phyloP scores from a whole-genome alignment of 768 basidiomycete species.

The Boletus subparvulus region DNA sequence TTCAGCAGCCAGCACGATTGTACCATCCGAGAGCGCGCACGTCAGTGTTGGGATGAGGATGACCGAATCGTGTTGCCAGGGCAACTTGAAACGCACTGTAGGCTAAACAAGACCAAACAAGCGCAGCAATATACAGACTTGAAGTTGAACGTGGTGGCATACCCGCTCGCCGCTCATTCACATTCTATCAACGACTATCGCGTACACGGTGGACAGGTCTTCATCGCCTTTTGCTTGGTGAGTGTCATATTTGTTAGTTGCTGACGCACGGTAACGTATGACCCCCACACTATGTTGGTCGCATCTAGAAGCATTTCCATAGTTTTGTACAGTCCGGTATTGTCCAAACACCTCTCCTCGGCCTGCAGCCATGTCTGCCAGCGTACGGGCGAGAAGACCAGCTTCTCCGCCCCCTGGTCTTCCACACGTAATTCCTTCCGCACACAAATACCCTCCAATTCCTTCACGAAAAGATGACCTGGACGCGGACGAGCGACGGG shows the following conservation, averaged over 20 bases:
- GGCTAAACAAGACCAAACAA: slow-evolving; percentile 18
- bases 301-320: not conserved
- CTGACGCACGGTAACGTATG: not conserved
- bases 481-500: slow-evolving; percentile 72
- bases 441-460: slow-evolving; percentile 60
- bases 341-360: slow-evolving; percentile 11
- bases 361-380: slow-evolving; percentile 37
- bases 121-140: not conserved
- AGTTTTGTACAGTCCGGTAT: slow-evolving; percentile 24
- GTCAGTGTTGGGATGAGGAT: not conserved
- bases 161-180: not conserved
- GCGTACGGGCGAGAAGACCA: slow-evolving; percentile 65
- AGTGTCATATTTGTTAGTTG: not conserved
- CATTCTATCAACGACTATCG: not conserved
- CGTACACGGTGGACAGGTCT: not conserved
- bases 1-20: not conserved
- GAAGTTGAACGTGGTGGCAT: not conserved
- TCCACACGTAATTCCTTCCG: slow-evolving; percentile 33
- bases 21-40: not conserved
- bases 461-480: slow-evolving; percentile 55
- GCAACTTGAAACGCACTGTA: not conserved
- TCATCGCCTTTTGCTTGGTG: not conserved
- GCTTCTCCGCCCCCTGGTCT: slow-evolving; percentile 61
- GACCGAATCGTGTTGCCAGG: not conserved
- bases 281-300: not conserved